Evolutionary conservation across 1,139 yeast genomes (phyloP), one percentile per base, ranked within the genome.

Genomic region (Geotrichum restrictum): DNA sequence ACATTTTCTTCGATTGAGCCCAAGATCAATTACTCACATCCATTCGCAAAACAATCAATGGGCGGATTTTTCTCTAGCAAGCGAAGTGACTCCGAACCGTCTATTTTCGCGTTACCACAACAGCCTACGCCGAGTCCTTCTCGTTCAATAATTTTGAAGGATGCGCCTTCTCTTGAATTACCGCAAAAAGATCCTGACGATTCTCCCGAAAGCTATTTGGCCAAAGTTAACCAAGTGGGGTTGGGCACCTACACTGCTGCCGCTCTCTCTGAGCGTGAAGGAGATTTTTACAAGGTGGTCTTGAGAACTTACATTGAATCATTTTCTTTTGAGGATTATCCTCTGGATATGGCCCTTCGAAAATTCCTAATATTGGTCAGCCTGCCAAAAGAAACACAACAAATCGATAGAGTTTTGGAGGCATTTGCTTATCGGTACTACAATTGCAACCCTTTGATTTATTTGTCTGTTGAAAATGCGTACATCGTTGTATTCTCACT

Each of bases 381-480:
- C 51, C 67, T 84, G 24, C 89, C 91, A 0, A 75, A 73, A 57
- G 91, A 84, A 63, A 72, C 87, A 0, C 89, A 83, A 63, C 88
- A 84, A 62, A 83, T 83, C 52, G 89, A 84, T 61, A 71, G 88
- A 45, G 74, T 82, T 2, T 66, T 84, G 45, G 78, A 76, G 50
- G 74, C 76, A 27, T 82, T 83, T 66, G 76, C 84, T 6, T 64
- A 64, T 31, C 71, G 76, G 18, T 83, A 74, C 62, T 68, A 71
- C 51, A 65, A 68, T 47, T 71, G 74, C 52, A 76, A 78, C 56
- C 71, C 71, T 0, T 62, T 61, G 3, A 54, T 73, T 3, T 76
- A 71, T 42, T 51, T 62, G 51, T 68, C 71, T 16, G 71, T 73
- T 5, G 88, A 82, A 54, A 75, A 72, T 16, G 74, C 83, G 2